Conservation (phyloP, 176 grass and related monocot species). For the Carex pumila region DNA sequence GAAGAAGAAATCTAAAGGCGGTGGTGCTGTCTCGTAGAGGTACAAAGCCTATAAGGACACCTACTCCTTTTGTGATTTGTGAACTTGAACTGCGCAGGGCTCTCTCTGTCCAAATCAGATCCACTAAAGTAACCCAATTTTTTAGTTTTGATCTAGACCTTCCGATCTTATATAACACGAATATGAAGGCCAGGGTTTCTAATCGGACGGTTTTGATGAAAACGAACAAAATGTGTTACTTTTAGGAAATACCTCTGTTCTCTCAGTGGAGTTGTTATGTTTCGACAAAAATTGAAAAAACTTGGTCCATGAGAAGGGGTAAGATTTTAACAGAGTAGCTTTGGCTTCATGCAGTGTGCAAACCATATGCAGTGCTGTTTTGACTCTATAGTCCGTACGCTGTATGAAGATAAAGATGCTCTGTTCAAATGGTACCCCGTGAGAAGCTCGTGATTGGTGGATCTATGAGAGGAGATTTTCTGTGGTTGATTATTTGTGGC, state of each 20-base stretch:
- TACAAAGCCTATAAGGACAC: not conserved
- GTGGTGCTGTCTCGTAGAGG: not conserved
- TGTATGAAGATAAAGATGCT: too few species aligned
- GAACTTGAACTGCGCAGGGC: not conserved
- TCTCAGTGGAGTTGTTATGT: not conserved
- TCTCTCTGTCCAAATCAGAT: not conserved
- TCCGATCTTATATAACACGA: too few species aligned
- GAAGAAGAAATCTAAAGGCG: slow-evolving; percentile 18
- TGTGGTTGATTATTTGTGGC: not conserved
- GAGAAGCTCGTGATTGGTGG: not conserved
- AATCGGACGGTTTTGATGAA: too few species aligned
- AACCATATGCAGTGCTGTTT: too few species aligned
- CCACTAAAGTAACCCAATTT: too few species aligned
- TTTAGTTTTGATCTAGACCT: too few species aligned
- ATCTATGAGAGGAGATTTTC: not conserved
- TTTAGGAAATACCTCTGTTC: too few species aligned
- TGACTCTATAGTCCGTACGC: too few species aligned
- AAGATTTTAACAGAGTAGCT: too few species aligned
- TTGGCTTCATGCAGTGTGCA: too few species aligned
- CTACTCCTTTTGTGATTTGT: not conserved
- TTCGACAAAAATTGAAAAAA: not conserved
- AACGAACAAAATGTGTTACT: too few species aligned
- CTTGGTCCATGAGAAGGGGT: not conserved
- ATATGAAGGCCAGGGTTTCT: too few species aligned
- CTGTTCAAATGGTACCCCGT: not conserved